Base-by-base conservation (phyloP, 805 yeast species). In the Nakazawaea ambrosiae region DNA sequence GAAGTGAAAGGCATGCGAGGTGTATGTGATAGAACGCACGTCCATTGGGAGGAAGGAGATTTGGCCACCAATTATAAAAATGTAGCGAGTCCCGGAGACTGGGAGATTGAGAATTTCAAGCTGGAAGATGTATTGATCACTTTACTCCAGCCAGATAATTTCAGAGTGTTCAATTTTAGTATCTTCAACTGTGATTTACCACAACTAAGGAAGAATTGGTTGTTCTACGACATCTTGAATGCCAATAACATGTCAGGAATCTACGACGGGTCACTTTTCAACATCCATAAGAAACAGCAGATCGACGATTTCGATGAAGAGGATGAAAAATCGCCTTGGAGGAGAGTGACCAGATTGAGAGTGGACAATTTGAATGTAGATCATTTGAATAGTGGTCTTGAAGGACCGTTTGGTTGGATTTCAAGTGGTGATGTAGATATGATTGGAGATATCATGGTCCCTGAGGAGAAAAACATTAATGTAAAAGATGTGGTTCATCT, bases 361-460 rank as follows among this genome's bases (percentile, higher is more conserved):
- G 81, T 89, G 26, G 97, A 92, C 54, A 78, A 87, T 20, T 71
- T 92, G 39, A 80, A 78, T 51, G 73, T 92, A 27, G 95, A 90
- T 48, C 97, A 92, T 58, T 61, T 92, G 41, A 92, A 92, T 53
- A 75, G 85, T 1, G 97, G 97, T 0, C 71, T 85, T 40, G 78
- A 79, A 38, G 98, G 99, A 0, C 96, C 97, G 10, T 87, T 92
- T 58, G 97, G 97, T 5, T 92, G 99, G 99, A 90, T 92, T 39
- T 78, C 86, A 5, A 71, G 75, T 44, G 98, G 99, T 11, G 78
- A 78, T 36, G 97, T 90, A 17, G 97, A 92, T 57, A 81, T 92
- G 79, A 63, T 86, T 45, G 97, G 96, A 6, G 97, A 92, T 53
- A 76, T 90, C 14, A 75, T 80, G 70, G 78, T 88, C 2, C 94